Evolutionary conservation across 2,329 filamentous ascomycete genomes (phyloP).

Genomic region (Aspergillus sp.): DNA sequence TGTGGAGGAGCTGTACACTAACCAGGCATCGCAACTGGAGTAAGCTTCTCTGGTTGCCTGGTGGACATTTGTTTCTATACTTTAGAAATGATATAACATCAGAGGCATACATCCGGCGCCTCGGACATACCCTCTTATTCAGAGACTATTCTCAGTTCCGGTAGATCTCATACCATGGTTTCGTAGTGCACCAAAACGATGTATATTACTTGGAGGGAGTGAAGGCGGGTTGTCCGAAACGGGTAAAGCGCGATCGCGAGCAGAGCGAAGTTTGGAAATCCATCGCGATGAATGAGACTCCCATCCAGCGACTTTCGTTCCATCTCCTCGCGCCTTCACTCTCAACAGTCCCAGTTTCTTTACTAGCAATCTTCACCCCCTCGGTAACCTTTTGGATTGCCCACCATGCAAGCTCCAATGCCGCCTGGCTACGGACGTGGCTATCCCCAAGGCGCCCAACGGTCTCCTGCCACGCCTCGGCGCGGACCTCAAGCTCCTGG

Average conservation of each 20-base stretch:
- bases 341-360: background rate
- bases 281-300: constrained; percentile 7
- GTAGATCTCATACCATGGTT: background rate
- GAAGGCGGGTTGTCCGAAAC: constrained; percentile 31
- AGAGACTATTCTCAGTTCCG: background rate
- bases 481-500: constrained; percentile 44
- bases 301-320: constrained; percentile 13
- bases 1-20: constrained; percentile 95
- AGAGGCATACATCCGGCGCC: constrained; percentile 24
- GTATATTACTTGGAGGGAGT: background rate
- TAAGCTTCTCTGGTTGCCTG: constrained; percentile 44
- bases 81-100: constrained; percentile 32
- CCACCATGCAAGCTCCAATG: constrained; percentile 46
- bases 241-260: constrained; percentile 41
- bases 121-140: background rate
- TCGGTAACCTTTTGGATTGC: constrained; percentile 13
- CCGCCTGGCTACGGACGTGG: constrained; percentile 48
- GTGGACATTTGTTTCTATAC: constrained; percentile 21
- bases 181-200: background rate
- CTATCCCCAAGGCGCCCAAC: constrained; percentile 45
- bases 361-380: constrained; percentile 6
- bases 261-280: constrained; percentile 32
- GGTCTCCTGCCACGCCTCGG: constrained; percentile 49
- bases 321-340: constrained; percentile 9
- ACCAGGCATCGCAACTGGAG: constrained; percentile 94